These are phyloP conservation scores for Russula dissimulans DNA, from an alignment of 768 basidiomycete genomes.

Conservation along the genomic window DNA sequence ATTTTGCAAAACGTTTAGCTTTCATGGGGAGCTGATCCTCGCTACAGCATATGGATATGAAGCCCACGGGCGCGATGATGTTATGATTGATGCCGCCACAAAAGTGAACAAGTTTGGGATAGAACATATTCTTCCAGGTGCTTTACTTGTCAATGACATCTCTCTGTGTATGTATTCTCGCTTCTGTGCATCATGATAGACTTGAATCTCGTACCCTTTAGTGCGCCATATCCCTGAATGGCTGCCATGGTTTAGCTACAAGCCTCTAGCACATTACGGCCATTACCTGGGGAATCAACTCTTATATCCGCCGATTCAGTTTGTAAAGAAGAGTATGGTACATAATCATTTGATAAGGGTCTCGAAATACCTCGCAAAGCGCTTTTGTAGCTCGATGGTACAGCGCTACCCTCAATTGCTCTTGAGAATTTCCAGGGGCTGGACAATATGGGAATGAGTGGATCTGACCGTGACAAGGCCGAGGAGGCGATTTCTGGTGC, in stretches of 20 bases:
- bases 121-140: not conserved
- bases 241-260: conserved; percentile 6
- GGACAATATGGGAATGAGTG: not conserved
- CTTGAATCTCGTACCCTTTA: not conserved
- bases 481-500: not conserved
- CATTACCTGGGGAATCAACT: not conserved
- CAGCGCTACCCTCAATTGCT: not conserved
- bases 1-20: not conserved
- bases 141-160: not conserved
- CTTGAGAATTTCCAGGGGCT: not conserved
- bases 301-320: not conserved
- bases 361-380: too few relatives aligned
- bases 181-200: not conserved
- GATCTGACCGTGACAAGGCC: not conserved
- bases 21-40: not conserved
- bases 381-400: not conserved
- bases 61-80: not conserved
- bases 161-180: not conserved
- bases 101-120: not conserved
- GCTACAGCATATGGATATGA: conserved; percentile 5
- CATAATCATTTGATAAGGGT: not conserved
- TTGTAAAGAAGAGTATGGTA: not conserved
- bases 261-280: not conserved
- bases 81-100: not conserved
- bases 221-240: conserved; percentile 3